Evolutionary conservation across 768 basidiomycete species (phyloP).

Genomic region (Phaeotremella fagi): DNA sequence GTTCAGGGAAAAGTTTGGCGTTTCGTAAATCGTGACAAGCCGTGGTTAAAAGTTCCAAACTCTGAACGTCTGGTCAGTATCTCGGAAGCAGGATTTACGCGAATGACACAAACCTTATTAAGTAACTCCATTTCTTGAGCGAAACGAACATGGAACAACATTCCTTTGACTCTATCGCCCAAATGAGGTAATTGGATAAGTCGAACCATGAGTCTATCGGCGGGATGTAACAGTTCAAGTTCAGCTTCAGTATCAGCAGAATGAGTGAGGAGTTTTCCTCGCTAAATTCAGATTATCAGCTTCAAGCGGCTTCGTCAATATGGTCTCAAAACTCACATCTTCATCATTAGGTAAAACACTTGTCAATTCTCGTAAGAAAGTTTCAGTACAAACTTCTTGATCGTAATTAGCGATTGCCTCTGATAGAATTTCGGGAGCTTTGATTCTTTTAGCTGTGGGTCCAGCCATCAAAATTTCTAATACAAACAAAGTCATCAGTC

Average conservation of each 20-base stretch:
- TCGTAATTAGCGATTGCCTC: conserved; percentile 78
- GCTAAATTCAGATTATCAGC: conserved; percentile 2
- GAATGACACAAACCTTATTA: conserved; percentile 61
- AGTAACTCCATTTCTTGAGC: conserved; percentile 77
- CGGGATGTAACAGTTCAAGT: conserved; percentile 79
- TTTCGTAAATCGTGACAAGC: conserved; percentile 74
- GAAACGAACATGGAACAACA: conserved; percentile 86
- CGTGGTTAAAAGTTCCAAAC: conserved; percentile 70
- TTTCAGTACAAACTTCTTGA: conserved; percentile 75
- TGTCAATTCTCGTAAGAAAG: conserved; percentile 83
- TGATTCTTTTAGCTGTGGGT: conserved; percentile 63
- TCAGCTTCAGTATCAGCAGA: conserved; percentile 75
- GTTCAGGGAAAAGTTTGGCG: conserved; percentile 82
- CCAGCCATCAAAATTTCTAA: conserved; percentile 86
- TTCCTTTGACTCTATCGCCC: conserved; percentile 82
- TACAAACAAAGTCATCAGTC: conserved; percentile 1
- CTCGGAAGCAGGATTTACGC: conserved; percentile 6
- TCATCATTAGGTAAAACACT: conserved; percentile 85
- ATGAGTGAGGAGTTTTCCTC: conserved; percentile 50
- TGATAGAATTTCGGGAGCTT: conserved; percentile 73
- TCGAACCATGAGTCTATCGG: conserved; percentile 95
- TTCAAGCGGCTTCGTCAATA: neutral
- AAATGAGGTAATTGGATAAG: conserved; percentile 90
- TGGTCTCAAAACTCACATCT: conserved; percentile 55
- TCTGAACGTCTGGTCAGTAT: conserved; percentile 53